phyloP scores from a whole-genome alignment of 495 filamentous ascomycete species.

The Lasiosphaeriaceae sp. region DNA sequence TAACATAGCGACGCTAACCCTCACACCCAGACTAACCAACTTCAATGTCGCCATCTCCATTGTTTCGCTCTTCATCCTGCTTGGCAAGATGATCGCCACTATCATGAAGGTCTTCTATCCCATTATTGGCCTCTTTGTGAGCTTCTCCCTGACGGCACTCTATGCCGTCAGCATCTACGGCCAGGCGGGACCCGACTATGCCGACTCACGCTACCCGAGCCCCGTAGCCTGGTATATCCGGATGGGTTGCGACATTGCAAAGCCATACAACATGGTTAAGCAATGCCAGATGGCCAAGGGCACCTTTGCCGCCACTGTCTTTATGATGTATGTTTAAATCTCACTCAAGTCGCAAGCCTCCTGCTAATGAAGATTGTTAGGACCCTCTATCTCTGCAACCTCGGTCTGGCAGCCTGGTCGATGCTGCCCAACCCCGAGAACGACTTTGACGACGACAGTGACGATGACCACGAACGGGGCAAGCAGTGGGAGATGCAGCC shows the following conservation, averaged over 20 bases:
- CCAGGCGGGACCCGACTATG: slow-evolving; percentile 77
- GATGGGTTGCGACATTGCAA: slow-evolving; percentile 67
- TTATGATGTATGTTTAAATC: slow-evolving; percentile 61
- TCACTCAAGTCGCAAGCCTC: too few species aligned
- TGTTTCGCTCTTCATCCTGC: slow-evolving; percentile 64
- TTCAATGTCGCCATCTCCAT: slow-evolving; percentile 83
- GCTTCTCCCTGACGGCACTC: slow-evolving; percentile 55
- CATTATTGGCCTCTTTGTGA: slow-evolving; percentile 57
- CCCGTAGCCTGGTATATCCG: slow-evolving; percentile 79
- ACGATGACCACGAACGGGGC: slow-evolving; percentile 15
- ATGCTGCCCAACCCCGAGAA: slow-evolving; percentile 53
- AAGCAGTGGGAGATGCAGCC: slow-evolving; percentile 45
- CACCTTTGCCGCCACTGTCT: slow-evolving; percentile 63
- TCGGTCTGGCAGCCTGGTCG: slow-evolving; percentile 55
- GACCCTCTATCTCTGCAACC: slow-evolving; percentile 52
- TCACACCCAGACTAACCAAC: slow-evolving; percentile 61
- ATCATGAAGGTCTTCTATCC: slow-evolving; percentile 72
- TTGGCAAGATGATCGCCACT: slow-evolving; percentile 62
- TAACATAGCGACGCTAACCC: slow-evolving; percentile 4
- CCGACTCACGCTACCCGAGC: slow-evolving; percentile 66
- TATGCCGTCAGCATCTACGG: slow-evolving; percentile 64
- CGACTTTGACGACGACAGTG: slow-evolving; percentile 37
- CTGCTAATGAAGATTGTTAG: slow-evolving; percentile 28
- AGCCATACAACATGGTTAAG: slow-evolving; percentile 47
- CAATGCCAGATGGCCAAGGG: slow-evolving; percentile 77